A percentile compares a stretch with the other conserved stretches of the same genome.
Evolutionary conservation across 345 rosid species (phyloP).

Genomic region (Rhodamnia rubescens): DNA sequence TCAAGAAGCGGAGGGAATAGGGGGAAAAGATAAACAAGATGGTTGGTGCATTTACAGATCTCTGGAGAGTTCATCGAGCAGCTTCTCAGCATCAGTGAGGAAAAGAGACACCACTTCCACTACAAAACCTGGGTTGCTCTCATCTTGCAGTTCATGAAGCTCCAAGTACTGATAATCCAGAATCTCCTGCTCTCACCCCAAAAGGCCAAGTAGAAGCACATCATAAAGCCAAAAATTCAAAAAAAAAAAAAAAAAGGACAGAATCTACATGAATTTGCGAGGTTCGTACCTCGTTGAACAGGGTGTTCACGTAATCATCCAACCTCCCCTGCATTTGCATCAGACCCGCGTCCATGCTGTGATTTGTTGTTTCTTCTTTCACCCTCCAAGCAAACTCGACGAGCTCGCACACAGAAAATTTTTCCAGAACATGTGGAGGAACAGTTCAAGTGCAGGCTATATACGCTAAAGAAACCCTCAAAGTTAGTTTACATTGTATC

Average conservation of each 20-base stretch:
- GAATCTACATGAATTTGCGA: background rate
- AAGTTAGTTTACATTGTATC: background rate
- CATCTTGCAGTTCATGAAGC: conserved; percentile 90
- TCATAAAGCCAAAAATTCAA: background rate
- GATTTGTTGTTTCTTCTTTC: background rate
- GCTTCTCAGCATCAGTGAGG: conserved; percentile 83
- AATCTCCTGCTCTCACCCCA: conserved; percentile 4
- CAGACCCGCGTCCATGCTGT: conserved; percentile 44
- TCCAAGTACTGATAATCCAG: conserved; percentile 74
- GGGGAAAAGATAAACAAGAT: background rate
- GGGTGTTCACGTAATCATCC: conserved; percentile 58
- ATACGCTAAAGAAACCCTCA: background rate
- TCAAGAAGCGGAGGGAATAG: background rate
- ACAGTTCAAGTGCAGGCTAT: background rate
- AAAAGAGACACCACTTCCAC: conserved; percentile 79
- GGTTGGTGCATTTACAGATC: conserved; percentile 32
- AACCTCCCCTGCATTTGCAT: conserved; percentile 64
- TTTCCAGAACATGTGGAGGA: no score
- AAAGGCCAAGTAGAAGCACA: background rate
- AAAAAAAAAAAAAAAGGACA: background rate
- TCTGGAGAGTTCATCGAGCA: conserved; percentile 67
- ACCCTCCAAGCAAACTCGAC: background rate
- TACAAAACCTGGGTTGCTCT: conserved; percentile 90
- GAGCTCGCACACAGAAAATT: no score
- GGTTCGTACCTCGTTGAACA: conserved; percentile 51